Conservation (phyloP, 495 filamentous ascomycete genomes). For the Astrocystis sublimbata region DNA sequence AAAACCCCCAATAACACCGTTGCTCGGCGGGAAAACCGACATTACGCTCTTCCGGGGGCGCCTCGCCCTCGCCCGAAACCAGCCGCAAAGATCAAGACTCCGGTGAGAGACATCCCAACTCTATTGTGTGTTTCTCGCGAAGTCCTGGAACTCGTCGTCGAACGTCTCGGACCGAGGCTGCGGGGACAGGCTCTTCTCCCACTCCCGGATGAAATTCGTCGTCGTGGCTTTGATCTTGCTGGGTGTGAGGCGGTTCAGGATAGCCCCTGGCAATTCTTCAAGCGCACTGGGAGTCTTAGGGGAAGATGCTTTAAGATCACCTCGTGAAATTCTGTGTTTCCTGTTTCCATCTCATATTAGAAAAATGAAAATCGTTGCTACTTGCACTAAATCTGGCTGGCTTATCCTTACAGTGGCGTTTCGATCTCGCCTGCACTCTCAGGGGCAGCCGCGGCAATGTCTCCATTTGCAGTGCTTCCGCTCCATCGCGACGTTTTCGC, state of each 20-base stretch:
- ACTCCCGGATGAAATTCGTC: constrained; percentile 73
- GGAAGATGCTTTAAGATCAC: constrained; percentile 37
- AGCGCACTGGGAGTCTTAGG: constrained; percentile 38
- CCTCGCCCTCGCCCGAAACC: neutral
- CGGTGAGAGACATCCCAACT: neutral
- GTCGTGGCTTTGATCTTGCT: constrained; percentile 69
- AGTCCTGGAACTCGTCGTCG: constrained; percentile 11
- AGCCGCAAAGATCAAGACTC: neutral
- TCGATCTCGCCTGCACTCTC: constrained; percentile 42
- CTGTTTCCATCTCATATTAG: constrained; percentile 22
- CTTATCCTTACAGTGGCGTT: constrained; percentile 42
- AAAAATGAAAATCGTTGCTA: constrained; percentile 14
- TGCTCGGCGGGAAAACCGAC: neutral
- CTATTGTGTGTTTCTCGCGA: constrained; percentile 5
- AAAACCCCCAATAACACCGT: neutral
- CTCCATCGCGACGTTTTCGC: constrained; percentile 50
- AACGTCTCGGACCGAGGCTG: constrained; percentile 24
- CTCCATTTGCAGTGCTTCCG: constrained; percentile 48
- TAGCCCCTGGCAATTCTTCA: constrained; percentile 63
- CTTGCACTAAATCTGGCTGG: constrained; percentile 9
- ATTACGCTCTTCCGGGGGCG: constrained; percentile 8
- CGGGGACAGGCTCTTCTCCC: constrained; percentile 59
- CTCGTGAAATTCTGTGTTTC: constrained; percentile 32
- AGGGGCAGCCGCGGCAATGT: constrained; percentile 41
- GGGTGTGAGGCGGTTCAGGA: constrained; percentile 60